Evolutionary conservation across 2,329 filamentous ascomycete species (phyloP), one percentile per base, ranked within the genome.

Genomic region (Aquanectria penicillioides): DNA sequence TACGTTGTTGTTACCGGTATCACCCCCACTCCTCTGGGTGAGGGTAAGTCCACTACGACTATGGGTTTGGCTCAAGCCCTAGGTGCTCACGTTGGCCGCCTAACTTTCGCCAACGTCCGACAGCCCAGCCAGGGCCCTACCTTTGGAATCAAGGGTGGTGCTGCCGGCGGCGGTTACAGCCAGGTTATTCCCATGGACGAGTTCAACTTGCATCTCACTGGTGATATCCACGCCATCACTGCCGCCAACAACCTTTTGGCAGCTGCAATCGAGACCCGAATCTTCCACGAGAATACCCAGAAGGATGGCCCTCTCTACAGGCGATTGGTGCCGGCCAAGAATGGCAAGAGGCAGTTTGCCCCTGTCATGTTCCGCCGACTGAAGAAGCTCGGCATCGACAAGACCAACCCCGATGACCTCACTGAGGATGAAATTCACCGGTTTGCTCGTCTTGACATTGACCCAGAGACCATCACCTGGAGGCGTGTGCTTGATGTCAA

Each of bases 111-210:
- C 77, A 98, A 99, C 74, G 95, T 99, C 47, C 89, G 95, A 60
- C 95, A 99, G 75, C 95, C 95, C 47, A 97, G 93, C 70, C 95
- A 98, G 80, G 95, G 95, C 5, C 95, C 95, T 54, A 99, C 95
- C 0, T 99, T 99, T 75, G 95, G 95, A 71, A 98, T 99, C 84
- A 99, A 99, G 84, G 95, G 95, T 63, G 95, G 95, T 71, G 95
- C 95, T 59, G 95, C 95, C 55, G 95, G 95, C 71, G 95, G 95
- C 76, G 95, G 95, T 33, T 99, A 98, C 86, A 97, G 93, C 76
- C 95, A 99, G 77, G 95, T 99, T 73, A 98, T 99, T 70, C 95
- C 95, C 58, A 99, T 99, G 95, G 95, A 99, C 71, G 95, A 99
- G 77, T 99, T 99, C 83, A 99, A 99, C 79, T 82, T 99, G 73